These are phyloP conservation scores for Paramecium primaurelia DNA, from an alignment of 73 alveolate genomes.

Conservation along the genomic window DNA sequence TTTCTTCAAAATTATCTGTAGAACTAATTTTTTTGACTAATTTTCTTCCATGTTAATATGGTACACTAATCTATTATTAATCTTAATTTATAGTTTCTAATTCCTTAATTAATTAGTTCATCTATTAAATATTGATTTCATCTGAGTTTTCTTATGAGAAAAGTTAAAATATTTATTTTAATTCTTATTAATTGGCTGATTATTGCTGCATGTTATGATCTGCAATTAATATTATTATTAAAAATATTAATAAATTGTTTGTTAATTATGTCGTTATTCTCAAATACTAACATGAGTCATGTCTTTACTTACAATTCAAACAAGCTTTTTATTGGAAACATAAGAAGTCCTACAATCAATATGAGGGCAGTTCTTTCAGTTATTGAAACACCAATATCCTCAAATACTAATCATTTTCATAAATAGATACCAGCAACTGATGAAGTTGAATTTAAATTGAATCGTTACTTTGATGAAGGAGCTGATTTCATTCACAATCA, in stretches of 20 bases:
- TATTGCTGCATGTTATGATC: not conserved
- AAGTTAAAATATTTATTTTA: not conserved
- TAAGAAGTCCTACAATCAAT: not conserved
- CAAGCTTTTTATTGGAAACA: slow-evolving; percentile 5
- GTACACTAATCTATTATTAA: not conserved
- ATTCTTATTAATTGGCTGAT: not conserved
- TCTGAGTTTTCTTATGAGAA: not conserved
- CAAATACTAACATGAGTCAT: slow-evolving; percentile 22
- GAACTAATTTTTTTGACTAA: not conserved
- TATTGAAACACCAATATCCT: not conserved
- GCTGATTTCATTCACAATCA: slow-evolving; percentile 38
- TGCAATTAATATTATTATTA: not conserved
- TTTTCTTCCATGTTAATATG: not conserved
- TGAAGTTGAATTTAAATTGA: not conserved
- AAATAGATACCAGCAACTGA: slow-evolving; percentile 19
- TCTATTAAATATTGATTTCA: slow-evolving; percentile 13
- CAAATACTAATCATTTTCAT: not conserved
- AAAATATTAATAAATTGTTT: slow-evolving; percentile 12
- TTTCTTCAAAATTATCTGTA: slow-evolving; percentile 23
- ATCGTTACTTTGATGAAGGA: slow-evolving; percentile 15
- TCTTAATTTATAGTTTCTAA: not conserved
- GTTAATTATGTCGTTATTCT: slow-evolving; percentile 48
- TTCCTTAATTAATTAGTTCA: not conserved
- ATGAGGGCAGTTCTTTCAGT: slow-evolving; percentile 18
- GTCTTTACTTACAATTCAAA: not conserved